Evolutionary conservation across 345 rosid genomes (phyloP).

Genomic region (Conringia planisiliqua): DNA sequence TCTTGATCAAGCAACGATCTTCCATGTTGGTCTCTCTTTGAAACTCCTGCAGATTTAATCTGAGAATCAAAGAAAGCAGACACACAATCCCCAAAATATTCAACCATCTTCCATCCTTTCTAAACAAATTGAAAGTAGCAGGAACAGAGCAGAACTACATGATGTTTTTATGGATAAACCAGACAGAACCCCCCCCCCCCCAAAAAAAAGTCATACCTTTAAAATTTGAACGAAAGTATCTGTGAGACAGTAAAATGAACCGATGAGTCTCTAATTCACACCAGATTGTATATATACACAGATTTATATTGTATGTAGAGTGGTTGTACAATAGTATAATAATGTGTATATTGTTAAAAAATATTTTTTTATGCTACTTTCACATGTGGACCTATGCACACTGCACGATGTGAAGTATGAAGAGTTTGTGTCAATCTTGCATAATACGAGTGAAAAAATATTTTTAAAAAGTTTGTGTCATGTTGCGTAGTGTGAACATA

Average conservation of each 20-base stretch:
- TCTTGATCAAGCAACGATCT: conserved; percentile 29
- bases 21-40: conserved; percentile 21
- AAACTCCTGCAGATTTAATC: background rate
- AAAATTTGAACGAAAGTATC: background rate
- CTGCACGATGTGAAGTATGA: background rate
- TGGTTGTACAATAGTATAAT: background rate
- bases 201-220: background rate
- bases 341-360: background rate
- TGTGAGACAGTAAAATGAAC: background rate
- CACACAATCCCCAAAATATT: background rate
- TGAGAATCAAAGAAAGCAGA: background rate
- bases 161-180: background rate
- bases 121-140: background rate
- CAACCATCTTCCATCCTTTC: background rate
- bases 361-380: background rate
- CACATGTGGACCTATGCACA: background rate
- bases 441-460: background rate
- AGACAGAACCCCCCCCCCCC: background rate
- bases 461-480: background rate
- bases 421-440: background rate
- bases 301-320: background rate
- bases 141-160: background rate
- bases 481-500: background rate
- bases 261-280: background rate
- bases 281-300: background rate